Evolutionary conservation across 2,329 filamentous ascomycete genomes (phyloP), one percentile per base, ranked within the genome.

Genomic region (Xylaria sp.): DNA sequence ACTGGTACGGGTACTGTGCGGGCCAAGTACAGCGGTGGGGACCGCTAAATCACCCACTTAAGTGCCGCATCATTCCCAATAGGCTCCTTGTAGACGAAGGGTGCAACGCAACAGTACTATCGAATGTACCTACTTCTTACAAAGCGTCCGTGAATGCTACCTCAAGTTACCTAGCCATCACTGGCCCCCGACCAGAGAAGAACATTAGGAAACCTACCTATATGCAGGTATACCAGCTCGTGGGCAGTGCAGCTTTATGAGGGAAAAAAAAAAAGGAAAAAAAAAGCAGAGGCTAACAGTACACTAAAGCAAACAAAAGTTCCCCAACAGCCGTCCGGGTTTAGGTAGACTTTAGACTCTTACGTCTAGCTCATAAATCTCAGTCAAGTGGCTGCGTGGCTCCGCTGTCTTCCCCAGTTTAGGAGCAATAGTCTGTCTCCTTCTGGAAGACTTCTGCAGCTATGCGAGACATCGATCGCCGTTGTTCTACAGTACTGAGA

Each of bases 401-500:
- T 56, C 55, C 39, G 54, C 59, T 63, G 52, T 62, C n/a, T 46
- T 58, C 41, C 13, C 62, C 41, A 39, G 54, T 65, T 61, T 46
- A 20, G 54, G 44, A 52, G 57, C n/a, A 31, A 28, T 44, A 41
- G 44, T 41, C 54, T 41, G 48, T 34, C 46, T 50, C 23, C 18
- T 48, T 56, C 25, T 52, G 41, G 58, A 55, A 44, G 50, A 39
- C 57, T 54, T 61, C 64, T 61, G 51, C 64, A 64, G 23, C 50
- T 44, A 70, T 65, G 61, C 65, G 57, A 67, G 57, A 67, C 65
- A 67, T 57, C 48, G 63, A 55, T 44, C 54, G 63, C 58, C 52
- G 39, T 34, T 46, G 34, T n/a, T 57, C 39, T 28, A n/a, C 52
- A 15, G 18, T n/a, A n/a, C 52, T 13, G 23, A 31, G 1, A 46